phyloP scores from a whole-genome alignment of 495 filamentous ascomycete species.

The Cairneyella variabilis region DNA sequence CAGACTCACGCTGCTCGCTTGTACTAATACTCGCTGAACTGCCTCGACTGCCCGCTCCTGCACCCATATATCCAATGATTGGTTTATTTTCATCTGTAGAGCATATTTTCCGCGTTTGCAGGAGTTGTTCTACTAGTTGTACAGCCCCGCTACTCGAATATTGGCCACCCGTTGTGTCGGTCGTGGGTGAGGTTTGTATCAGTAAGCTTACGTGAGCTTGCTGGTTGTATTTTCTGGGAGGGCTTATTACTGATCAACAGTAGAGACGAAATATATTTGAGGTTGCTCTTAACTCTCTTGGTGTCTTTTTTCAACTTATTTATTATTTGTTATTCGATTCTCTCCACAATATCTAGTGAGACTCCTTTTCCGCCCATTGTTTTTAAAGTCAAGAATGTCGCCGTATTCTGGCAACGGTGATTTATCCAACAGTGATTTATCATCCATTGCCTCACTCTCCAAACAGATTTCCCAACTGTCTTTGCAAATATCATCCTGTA shows the following conservation, averaged over 20 bases:
- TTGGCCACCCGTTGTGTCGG: conserved; percentile 4
- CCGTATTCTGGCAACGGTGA: too few species aligned
- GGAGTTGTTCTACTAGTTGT: conserved; percentile 21
- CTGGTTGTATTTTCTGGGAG: too few species aligned
- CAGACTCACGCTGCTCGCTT: conserved; percentile 14
- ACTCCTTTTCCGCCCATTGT: too few species aligned
- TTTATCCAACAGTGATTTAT: too few species aligned
- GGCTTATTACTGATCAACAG: too few species aligned
- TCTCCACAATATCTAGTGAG: too few species aligned
- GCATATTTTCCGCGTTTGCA: conserved; percentile 18
- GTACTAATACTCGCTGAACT: conserved; percentile 21
- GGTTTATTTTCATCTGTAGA: conserved; percentile 13
- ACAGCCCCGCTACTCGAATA: conserved; percentile 9
- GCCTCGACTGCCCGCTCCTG: conserved; percentile 13
- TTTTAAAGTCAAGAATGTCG: too few species aligned
- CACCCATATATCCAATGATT: background rate
- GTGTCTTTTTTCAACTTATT: too few species aligned
- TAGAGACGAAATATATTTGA: too few species aligned
- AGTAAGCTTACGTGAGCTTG: too few species aligned
- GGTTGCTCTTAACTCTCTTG: too few species aligned
- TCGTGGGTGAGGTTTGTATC: conserved; percentile 11
- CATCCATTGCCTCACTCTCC: background rate
- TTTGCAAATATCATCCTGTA: background rate
- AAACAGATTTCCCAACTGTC: background rate
- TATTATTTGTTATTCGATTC: too few species aligned